These are phyloP conservation scores for Senna siamea DNA, from an alignment of 306 rosid species.

Conservation along the genomic window DNA sequence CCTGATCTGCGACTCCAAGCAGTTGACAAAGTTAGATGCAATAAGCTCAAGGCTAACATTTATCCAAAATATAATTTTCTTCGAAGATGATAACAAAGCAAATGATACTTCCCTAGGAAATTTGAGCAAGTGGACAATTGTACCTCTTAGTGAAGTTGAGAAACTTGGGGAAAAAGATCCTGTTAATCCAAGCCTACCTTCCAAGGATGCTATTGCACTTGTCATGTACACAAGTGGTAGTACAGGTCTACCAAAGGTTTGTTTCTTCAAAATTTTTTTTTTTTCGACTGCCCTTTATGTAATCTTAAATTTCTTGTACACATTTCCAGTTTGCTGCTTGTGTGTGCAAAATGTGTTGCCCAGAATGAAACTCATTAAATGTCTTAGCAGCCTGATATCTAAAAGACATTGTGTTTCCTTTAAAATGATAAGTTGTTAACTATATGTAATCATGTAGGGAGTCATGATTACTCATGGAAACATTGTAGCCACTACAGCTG, in stretches of 20 bases:
- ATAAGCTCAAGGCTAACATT: slow-evolving; percentile 63
- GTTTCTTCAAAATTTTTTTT: slow-evolving; percentile 39
- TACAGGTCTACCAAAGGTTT: slow-evolving; percentile 92
- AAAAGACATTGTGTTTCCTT: background rate
- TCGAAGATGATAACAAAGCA: slow-evolving; percentile 65
- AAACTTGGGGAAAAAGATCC: slow-evolving; percentile 71
- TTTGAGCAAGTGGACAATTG: slow-evolving; percentile 55
- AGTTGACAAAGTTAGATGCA: slow-evolving; percentile 68
- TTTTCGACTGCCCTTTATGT: background rate
- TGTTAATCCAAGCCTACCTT: slow-evolving; percentile 68
- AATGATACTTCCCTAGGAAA: slow-evolving; percentile 50
- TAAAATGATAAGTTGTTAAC: slow-evolving; percentile 27
- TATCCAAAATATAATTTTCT: slow-evolving; percentile 67
- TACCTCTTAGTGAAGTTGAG: slow-evolving; percentile 77
- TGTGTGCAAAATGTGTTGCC: slow-evolving; percentile 17
- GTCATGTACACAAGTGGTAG: slow-evolving; percentile 98
- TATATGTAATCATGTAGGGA: slow-evolving; percentile 59
- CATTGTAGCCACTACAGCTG: slow-evolving; percentile 83
- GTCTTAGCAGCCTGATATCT: slow-evolving; percentile 8
- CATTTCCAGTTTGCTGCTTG: slow-evolving; percentile 34
- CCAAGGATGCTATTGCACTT: slow-evolving; percentile 71
- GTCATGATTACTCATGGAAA: slow-evolving; percentile 96
- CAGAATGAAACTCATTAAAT: slow-evolving; percentile 20
- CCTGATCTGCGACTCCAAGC: slow-evolving; percentile 82
- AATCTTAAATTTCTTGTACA: slow-evolving; percentile 9